A percentile compares a stretch with the other conserved stretches of the same genome.
These are phyloP conservation scores for Bolboschoenoplectus hybrid DNA, from an alignment of 202 grass and related monocot species.

Conservation along the genomic window DNA sequence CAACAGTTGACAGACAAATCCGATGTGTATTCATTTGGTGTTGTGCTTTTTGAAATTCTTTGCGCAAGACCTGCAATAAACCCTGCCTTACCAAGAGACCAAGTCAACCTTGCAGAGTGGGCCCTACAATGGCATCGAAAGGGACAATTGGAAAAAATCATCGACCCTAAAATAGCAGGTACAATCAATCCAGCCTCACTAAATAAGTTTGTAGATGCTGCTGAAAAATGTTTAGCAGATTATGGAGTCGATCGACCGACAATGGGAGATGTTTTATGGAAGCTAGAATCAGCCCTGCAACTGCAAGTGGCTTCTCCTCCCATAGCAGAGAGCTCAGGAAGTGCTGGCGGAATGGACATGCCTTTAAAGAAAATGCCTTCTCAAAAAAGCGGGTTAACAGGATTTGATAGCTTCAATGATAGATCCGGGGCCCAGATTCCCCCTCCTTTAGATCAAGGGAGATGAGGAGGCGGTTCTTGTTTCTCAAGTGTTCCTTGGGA, in stretches of 20 bases:
- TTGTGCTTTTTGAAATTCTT: conserved; percentile 77
- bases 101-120: conserved; percentile 89
- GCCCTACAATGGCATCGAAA: conserved; percentile 64
- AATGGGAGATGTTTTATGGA: conserved; percentile 92
- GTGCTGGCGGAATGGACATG: conserved; percentile 43
- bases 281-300: conserved; percentile 86
- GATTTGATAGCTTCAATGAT: conserved; percentile 42
- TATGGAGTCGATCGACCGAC: conserved; percentile 79
- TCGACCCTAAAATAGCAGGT: conserved; percentile 69
- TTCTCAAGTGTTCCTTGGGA: conserved; percentile 27
- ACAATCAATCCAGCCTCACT: conserved; percentile 63
- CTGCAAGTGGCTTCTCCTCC: conserved; percentile 60
- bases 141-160: conserved; percentile 67
- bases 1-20: conserved; percentile 91
- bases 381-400: conserved; percentile 26
- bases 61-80: conserved; percentile 87
- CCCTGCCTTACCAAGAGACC: conserved; percentile 79
- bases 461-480: conserved; percentile 43
- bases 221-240: conserved; percentile 89
- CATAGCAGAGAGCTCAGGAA: conserved; percentile 53
- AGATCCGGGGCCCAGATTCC: conserved; percentile 34
- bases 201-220: conserved; percentile 71
- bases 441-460: conserved; percentile 52
- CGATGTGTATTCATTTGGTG: conserved; percentile 88
- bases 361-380: conserved; percentile 31